Evolutionary conservation across 306 rosid genomes (phyloP).

Genomic region (Sophora flavescens): DNA sequence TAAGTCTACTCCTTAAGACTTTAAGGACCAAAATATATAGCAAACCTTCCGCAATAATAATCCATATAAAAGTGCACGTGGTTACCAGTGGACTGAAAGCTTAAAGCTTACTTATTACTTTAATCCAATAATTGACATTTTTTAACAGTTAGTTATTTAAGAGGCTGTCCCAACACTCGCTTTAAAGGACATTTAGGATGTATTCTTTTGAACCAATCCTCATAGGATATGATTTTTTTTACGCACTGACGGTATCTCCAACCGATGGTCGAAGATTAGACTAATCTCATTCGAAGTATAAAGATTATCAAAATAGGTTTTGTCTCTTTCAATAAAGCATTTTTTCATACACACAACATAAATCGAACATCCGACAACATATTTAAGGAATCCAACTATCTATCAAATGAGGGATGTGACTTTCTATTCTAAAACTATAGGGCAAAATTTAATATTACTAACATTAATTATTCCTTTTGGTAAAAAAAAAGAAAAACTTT

Average conservation of each 20-base stretch:
- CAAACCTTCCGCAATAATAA: not conserved
- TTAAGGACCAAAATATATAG: conserved; percentile 40
- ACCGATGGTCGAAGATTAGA: too few relatives aligned
- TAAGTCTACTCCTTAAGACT: not conserved
- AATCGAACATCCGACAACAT: too few relatives aligned
- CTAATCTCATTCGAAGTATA: too few relatives aligned
- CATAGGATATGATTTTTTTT: too few relatives aligned
- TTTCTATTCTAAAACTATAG: conserved; percentile 24
- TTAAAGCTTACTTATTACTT: conserved; percentile 31
- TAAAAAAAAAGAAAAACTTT: too few relatives aligned
- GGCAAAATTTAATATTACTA: conserved; percentile 7
- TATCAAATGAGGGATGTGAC: conserved; percentile 11
- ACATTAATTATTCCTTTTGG: not conserved
- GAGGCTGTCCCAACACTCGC: conserved; percentile 47
- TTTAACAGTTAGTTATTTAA: conserved; percentile 42
- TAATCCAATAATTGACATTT: conserved; percentile 42
- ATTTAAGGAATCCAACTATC: too few relatives aligned
- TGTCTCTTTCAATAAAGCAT: too few relatives aligned
- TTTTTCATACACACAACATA: too few relatives aligned
- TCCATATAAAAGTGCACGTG: conserved; percentile 25
- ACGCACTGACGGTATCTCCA: too few relatives aligned
- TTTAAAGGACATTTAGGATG: conserved; percentile 43
- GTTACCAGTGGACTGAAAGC: conserved; percentile 38
- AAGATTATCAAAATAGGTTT: too few relatives aligned
- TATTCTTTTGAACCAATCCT: not conserved